Conservation (phyloP, 2,329 filamentous ascomycete species). For the Aspergillus proliferans region DNA sequence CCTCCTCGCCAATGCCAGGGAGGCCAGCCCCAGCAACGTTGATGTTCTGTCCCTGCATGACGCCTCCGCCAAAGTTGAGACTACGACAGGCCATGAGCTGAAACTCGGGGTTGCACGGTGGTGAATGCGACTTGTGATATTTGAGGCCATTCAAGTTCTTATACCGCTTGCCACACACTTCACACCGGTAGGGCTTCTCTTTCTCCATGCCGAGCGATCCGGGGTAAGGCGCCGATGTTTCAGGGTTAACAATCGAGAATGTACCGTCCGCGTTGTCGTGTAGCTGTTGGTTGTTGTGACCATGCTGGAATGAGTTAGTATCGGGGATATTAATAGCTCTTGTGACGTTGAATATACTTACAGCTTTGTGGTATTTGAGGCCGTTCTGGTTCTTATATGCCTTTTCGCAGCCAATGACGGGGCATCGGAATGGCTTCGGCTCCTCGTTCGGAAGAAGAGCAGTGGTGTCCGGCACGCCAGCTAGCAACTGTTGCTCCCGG, state of each 20-base stretch:
- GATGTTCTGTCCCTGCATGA: conserved; percentile 43
- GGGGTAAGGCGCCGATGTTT: conserved; percentile 88
- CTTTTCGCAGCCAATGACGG: conserved; percentile 97
- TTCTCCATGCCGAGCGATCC: conserved; percentile 99
- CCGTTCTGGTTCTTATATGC: conserved; percentile 99
- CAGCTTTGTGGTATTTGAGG: conserved; percentile 77
- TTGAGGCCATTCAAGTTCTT: conserved; percentile 98
- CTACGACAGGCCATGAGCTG: conserved; percentile 46
- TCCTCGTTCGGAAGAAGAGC: conserved; percentile 64
- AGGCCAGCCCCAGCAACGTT: conserved; percentile 44
- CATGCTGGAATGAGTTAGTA: conserved; percentile 53
- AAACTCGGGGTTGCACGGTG: conserved; percentile 81
- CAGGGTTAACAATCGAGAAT: conserved; percentile 95
- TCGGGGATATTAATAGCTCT: conserved; percentile 5
- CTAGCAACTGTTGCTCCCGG: conserved; percentile 58
- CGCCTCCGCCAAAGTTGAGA: conserved; percentile 34
- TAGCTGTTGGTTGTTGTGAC: conserved; percentile 92
- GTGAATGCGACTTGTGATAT: conserved; percentile 83
- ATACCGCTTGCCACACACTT: conserved; percentile 95
- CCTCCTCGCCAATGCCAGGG: conserved; percentile 42
- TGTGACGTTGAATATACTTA: conserved; percentile 32
- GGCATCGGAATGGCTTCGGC: conserved; percentile 95
- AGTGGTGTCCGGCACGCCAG: conserved; percentile 46
- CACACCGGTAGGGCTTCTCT: conserved; percentile 97
- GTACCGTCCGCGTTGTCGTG: conserved; percentile 96